These are phyloP conservation scores for Solanum lycopersicoides DNA, from an alignment of 257 asterid genomes.

Conservation along the genomic window DNA sequence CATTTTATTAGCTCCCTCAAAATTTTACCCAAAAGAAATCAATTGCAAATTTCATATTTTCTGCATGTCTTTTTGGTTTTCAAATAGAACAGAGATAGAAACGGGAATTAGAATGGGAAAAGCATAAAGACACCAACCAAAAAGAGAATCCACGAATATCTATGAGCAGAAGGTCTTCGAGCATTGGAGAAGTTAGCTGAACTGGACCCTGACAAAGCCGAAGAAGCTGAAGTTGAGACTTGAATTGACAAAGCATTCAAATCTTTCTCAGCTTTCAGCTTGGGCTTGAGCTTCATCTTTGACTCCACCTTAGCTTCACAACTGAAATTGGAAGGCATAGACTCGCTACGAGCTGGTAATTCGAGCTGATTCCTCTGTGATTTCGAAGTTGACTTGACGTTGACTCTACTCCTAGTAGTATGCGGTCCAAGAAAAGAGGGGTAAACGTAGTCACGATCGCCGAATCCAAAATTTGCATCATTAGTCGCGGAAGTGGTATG, in stretches of 20 bases:
- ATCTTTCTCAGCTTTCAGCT: conserved; percentile 53
- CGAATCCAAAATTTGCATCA: conserved; percentile 41
- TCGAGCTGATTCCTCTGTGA: conserved; percentile 24
- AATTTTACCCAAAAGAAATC: not conserved
- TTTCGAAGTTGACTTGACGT: conserved; percentile 37
- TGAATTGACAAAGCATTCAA: conserved; percentile 49
- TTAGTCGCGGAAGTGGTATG: conserved; percentile 10
- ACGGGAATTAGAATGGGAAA: not conserved
- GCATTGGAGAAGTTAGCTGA: conserved; percentile 17
- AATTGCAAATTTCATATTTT: not conserved
- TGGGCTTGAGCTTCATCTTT: conserved; percentile 29
- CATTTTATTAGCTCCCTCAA: not conserved
- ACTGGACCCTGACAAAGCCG: conserved; percentile 13
- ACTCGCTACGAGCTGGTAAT: conserved; percentile 28
- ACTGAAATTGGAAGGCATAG: conserved; percentile 34
- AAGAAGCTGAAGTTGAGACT: conserved; percentile 30
- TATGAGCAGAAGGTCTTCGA: conserved; percentile 8
- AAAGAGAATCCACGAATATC: conserved; percentile 27
- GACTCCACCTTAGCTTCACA: conserved; percentile 10
- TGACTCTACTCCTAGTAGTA: conserved; percentile 61
- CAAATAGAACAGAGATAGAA: not conserved
- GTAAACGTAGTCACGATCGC: conserved; percentile 84
- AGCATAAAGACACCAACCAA: conserved; percentile 28
- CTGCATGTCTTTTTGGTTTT: not conserved
- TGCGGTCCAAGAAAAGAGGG: conserved; percentile 88